These are phyloP conservation scores for Karstenula rhodostoma DNA, from an alignment of 2,329 filamentous ascomycete genomes.

Conservation along the genomic window DNA sequence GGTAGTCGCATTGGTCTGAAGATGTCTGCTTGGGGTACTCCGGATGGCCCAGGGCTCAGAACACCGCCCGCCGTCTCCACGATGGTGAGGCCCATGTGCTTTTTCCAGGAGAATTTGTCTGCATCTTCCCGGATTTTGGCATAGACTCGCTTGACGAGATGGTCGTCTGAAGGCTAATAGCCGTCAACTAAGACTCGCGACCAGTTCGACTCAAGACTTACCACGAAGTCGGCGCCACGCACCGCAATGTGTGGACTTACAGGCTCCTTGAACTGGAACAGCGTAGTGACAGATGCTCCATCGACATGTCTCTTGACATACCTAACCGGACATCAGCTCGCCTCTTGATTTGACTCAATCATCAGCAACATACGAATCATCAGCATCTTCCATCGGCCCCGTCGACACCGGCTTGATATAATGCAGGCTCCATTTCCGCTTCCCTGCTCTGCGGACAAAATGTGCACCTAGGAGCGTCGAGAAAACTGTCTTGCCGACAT, in stretches of 20 bases:
- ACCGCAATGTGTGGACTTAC: slow-evolving; percentile 82
- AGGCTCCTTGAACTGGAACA: slow-evolving; percentile 77
- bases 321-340: slow-evolving; percentile 49
- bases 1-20: slow-evolving; percentile 79
- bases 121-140: slow-evolving; percentile 27
- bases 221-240: slow-evolving; percentile 31
- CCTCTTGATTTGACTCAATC: not conserved
- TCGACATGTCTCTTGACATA: slow-evolving; percentile 68
- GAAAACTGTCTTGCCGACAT: slow-evolving; percentile 85
- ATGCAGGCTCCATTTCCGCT: slow-evolving; percentile 54
- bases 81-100: slow-evolving; percentile 57
- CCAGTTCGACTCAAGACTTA: slow-evolving; percentile 19
- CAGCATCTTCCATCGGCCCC: slow-evolving; percentile 72
- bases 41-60: slow-evolving; percentile 79
- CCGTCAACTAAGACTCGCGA: slow-evolving; percentile 15
- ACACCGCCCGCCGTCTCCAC: slow-evolving; percentile 86
- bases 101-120: not conserved
- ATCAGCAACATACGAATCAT: slow-evolving; percentile 65
- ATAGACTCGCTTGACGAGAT: slow-evolving; percentile 30
- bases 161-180: slow-evolving; percentile 34
- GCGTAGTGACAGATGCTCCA: slow-evolving; percentile 62
- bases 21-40: slow-evolving; percentile 78
- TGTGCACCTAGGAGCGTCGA: slow-evolving; percentile 75
- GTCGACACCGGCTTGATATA: slow-evolving; percentile 88
- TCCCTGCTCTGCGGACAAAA: slow-evolving; percentile 32